Percentiles rank a stretch among this genome's conserved stretches.
Evolutionary conservation across 2,329 filamentous ascomycete genomes (phyloP).

Genomic region (Colletotrichum sp.): DNA sequence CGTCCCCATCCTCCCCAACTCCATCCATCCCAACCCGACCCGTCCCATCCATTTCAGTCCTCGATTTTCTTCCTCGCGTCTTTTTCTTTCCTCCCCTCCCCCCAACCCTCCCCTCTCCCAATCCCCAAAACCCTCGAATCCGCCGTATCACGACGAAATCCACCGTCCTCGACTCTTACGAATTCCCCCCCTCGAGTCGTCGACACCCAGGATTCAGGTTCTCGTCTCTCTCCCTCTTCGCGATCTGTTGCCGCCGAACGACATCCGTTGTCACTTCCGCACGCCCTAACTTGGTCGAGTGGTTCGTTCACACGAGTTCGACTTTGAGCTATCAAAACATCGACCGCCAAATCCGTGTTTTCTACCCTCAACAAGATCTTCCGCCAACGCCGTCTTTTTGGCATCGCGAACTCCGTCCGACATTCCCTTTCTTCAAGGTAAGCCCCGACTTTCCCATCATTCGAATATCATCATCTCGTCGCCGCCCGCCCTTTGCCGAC

Average conservation of each 20-base stretch:
- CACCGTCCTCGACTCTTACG: conserved; percentile 12
- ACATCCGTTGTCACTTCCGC: not conserved
- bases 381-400: not conserved
- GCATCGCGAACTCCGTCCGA: not conserved
- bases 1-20: not conserved
- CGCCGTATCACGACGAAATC: conserved; percentile 17
- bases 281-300: not conserved
- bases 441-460: not conserved
- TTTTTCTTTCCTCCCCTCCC: not conserved
- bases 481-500: not conserved
- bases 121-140: conserved; percentile 16
- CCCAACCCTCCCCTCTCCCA: not conserved
- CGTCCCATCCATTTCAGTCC: conserved; percentile 16
- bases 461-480: not conserved
- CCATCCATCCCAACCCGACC: conserved; percentile 20
- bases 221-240: not conserved
- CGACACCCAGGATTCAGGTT: conserved; percentile 20
- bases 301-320: not conserved
- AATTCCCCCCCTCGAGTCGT: conserved; percentile 8
- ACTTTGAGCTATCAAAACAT: not conserved
- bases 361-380: not conserved
- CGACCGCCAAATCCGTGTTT: not conserved
- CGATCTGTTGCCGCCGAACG: not conserved
- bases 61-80: conserved; percentile 11
- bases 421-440: conserved; percentile 5